Conservation (phyloP, 2,329 filamentous ascomycete species). For the Esteya vermicola region DNA sequence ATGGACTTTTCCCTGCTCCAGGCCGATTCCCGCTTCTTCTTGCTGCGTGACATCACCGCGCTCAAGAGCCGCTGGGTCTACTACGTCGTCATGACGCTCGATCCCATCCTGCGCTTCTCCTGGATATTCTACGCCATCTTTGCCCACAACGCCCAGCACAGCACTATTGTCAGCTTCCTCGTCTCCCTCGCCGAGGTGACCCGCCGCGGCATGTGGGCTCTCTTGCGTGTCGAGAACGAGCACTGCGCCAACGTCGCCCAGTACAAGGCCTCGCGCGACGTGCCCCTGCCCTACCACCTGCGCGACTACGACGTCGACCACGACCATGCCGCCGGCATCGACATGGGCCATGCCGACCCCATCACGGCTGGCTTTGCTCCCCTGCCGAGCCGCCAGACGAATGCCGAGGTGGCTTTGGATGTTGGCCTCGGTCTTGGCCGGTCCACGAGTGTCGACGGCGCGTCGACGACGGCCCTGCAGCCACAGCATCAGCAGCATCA, state of each 20-base stretch:
- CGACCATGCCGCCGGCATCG: too few relatives aligned
- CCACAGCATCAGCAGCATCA: not conserved
- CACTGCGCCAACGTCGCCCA: conserved; percentile 85
- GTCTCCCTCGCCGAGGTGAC: conserved; percentile 66
- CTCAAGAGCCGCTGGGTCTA: conserved; percentile 73
- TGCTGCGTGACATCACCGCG: conserved; percentile 64
- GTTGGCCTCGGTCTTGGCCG: conserved; percentile 7
- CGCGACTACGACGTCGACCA: conserved; percentile 19
- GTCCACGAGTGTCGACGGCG: conserved; percentile 11
- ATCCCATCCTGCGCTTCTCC: conserved; percentile 77
- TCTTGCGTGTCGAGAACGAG: conserved; percentile 94
- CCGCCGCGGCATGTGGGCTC: conserved; percentile 79
- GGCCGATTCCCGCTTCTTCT: conserved; percentile 48
- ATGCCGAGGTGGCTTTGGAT: not conserved
- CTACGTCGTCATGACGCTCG: conserved; percentile 69
- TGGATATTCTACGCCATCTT: conserved; percentile 93
- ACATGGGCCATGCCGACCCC: too few relatives aligned
- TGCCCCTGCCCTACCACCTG: conserved; percentile 69
- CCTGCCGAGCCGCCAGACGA: not conserved
- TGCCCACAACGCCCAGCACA: conserved; percentile 66
- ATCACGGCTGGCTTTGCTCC: too few relatives aligned
- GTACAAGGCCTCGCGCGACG: conserved; percentile 79
- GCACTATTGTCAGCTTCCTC: conserved; percentile 65
- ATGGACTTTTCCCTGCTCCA: conserved; percentile 97
- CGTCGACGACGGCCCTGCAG: not conserved